A percentile compares a stretch with the other conserved stretches of the same genome.
phyloP scores from a whole-genome alignment of 768 basidiomycete species.

The Amanita exitialis region DNA sequence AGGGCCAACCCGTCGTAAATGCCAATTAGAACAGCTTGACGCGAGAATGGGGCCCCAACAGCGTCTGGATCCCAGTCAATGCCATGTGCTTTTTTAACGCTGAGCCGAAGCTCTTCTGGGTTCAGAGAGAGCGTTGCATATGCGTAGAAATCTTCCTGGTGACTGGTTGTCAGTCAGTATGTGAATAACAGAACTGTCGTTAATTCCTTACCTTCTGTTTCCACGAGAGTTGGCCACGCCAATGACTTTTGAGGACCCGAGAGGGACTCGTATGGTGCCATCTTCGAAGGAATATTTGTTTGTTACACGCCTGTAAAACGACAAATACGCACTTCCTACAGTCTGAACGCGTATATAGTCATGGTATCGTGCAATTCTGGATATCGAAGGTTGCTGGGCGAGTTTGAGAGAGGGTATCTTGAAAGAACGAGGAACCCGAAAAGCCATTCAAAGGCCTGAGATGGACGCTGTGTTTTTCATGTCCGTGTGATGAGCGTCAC shows the following conservation, averaged over 20 bases:
- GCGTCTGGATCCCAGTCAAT: conserved; percentile 65
- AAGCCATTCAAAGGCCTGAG: conserved; percentile 2
- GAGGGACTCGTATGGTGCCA: conserved; percentile 56
- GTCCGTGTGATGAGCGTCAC: neutral
- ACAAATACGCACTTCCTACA: conserved; percentile 12
- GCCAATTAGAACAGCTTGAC: conserved; percentile 79
- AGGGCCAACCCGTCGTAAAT: conserved; percentile 79
- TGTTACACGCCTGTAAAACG: neutral
- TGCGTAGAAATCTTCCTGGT: conserved; percentile 84
- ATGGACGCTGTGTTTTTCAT: neutral
- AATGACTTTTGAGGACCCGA: conserved; percentile 69
- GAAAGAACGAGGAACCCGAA: neutral
- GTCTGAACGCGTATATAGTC: conserved; percentile 58
- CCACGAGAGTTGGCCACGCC: conserved; percentile 71
- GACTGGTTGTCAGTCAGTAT: conserved; percentile 22
- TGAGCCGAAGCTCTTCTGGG: conserved; percentile 60
- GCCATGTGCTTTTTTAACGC: conserved; percentile 49
- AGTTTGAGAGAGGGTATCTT: neutral
- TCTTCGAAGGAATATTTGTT: conserved; percentile 24
- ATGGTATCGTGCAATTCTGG: conserved; percentile 32
- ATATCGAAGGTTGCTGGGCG: neutral
- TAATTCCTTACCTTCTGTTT: conserved; percentile 44
- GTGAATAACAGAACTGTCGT: neutral
- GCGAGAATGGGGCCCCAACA: conserved; percentile 44
- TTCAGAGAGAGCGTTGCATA: conserved; percentile 69